Conservation (phyloP, 257 asterid species). For the Scutellaria barbata region DNA sequence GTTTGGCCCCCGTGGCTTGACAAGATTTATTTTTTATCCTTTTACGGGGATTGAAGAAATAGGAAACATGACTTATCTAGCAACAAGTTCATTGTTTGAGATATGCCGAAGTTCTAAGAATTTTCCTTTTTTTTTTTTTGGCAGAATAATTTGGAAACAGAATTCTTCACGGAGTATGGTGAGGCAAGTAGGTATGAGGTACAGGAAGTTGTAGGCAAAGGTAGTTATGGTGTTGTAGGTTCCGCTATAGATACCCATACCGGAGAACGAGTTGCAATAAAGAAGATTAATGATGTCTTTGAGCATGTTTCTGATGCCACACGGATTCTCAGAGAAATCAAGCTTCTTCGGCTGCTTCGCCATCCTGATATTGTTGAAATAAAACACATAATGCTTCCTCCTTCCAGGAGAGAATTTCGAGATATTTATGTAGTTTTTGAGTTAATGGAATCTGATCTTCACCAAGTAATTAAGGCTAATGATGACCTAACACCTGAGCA, state of each 20-base stretch:
- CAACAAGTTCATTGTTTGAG: slow-evolving; percentile 8
- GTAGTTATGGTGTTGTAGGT: slow-evolving; percentile 96
- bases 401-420: slow-evolving; percentile 89
- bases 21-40: neutral
- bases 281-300: slow-evolving; percentile 93
- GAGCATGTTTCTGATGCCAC: slow-evolving; percentile 98
- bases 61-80: neutral
- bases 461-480: slow-evolving; percentile 95
- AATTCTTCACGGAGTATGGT: slow-evolving; percentile 95
- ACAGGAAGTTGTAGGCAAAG: slow-evolving; percentile 96
- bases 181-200: slow-evolving; percentile 92
- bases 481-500: slow-evolving; percentile 93
- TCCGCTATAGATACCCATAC: slow-evolving; percentile 87
- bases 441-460: slow-evolving; percentile 97
- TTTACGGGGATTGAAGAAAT: no score
- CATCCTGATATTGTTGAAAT: slow-evolving; percentile 96
- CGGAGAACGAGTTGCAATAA: slow-evolving; percentile 91
- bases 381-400: slow-evolving; percentile 97
- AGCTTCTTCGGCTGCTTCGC: slow-evolving; percentile 86
- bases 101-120: slow-evolving; percentile 25
- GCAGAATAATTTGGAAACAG: slow-evolving; percentile 71
- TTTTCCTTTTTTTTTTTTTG: slow-evolving; percentile 32
- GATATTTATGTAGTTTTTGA: slow-evolving; percentile 93
- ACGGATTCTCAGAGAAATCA: slow-evolving; percentile 90
- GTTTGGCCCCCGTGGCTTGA: no score